Conservation (phyloP, 1,284 basidiomycete species). For the Afroboletus lepidellus region DNA sequence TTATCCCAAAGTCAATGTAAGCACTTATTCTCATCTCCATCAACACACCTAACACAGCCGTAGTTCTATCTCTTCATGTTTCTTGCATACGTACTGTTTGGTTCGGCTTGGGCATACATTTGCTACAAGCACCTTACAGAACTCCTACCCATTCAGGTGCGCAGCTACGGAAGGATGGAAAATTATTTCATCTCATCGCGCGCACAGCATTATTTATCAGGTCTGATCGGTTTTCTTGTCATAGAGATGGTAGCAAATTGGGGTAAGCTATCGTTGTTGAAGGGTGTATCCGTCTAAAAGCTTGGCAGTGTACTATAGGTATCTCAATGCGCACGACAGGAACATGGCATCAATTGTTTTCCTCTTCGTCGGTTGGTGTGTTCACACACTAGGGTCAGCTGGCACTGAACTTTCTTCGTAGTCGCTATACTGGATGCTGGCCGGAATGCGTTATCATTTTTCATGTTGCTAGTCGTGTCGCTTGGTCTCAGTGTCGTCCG, state of each 20-base stretch:
- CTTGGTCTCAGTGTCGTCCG: slow-evolving; percentile 84
- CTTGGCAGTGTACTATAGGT: slow-evolving; percentile 75
- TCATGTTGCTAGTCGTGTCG: slow-evolving; percentile 90
- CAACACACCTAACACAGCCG: slow-evolving; percentile 1
- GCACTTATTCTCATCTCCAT: slow-evolving; percentile 30
- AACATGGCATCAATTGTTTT: slow-evolving; percentile 76
- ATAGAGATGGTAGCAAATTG: slow-evolving; percentile 93
- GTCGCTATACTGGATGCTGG: slow-evolving; percentile 92
- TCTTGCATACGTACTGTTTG: slow-evolving; percentile 71
- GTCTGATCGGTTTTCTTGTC: slow-evolving; percentile 83
- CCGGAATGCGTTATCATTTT: slow-evolving; percentile 92
- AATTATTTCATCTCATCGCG: slow-evolving; percentile 4
- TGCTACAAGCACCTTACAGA: slow-evolving; percentile 84
- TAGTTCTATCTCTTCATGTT: slow-evolving; percentile 91
- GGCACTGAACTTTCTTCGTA: slow-evolving; percentile 28
- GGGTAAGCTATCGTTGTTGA: slow-evolving; percentile 45
- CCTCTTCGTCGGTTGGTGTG: slow-evolving; percentile 73
- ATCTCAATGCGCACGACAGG: slow-evolving; percentile 86
- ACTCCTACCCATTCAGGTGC: slow-evolving; percentile 80
- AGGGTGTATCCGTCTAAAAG: slow-evolving; percentile 1
- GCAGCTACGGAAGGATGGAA: slow-evolving; percentile 17
- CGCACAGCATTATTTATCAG: slow-evolving; percentile 88
- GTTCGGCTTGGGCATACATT: slow-evolving; percentile 77
- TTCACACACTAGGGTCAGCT: background rate
- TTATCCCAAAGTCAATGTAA: slow-evolving; percentile 95